Base-by-base conservation (phyloP, 495 filamentous ascomycete genomes). In the Schizothecium vesticola region DNA sequence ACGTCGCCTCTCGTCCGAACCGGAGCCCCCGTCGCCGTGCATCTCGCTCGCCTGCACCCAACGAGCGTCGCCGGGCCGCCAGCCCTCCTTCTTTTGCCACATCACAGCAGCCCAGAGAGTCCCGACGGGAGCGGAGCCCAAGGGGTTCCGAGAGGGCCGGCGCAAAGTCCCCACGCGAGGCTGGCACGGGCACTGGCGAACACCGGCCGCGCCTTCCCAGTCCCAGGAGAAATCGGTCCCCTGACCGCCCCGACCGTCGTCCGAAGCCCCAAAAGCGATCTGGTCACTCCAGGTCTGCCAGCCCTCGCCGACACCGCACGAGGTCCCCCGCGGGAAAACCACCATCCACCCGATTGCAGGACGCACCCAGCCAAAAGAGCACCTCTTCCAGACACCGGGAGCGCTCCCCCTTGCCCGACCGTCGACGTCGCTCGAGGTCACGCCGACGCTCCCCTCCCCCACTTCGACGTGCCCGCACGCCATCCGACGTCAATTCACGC, bases 1-100 rank as follows among this genome's bases (percentile, higher is more conserved):
- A 74, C 31, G 58, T 36, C 13, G 29, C 43, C 16, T 61, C 57
- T 9, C 66, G 29, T 28, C 64, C 57, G 3, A 67, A 29, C 9
- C 61, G 56, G 29, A 67, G 25, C 33, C 57, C 57, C 13, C 65
- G 67, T 13, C 77, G 77, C 23, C 64, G 68, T 68, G 72, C 69
- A 62, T 74, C 72, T 6, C 75, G 76, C 26, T 77, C 77, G 19
- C 77, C 80, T 10, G 72, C 67, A 31, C 74, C 78, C 63, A 68
- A 67, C 62, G 81, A 81, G 73, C 79, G 81, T 31, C 78, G 72
- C 24, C 80, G 79, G 26, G 80, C 74, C 70, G 76, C 73, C 21
- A 79, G 75, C 62, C 73, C 76, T 21, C 75, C 79, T 5, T 67
- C 71, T 58, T 61, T 63, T 61, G 72, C 70, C 43, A 51, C 43